phyloP scores from a whole-genome alignment of 31 red algal species.

The Endocladia muricata region DNA sequence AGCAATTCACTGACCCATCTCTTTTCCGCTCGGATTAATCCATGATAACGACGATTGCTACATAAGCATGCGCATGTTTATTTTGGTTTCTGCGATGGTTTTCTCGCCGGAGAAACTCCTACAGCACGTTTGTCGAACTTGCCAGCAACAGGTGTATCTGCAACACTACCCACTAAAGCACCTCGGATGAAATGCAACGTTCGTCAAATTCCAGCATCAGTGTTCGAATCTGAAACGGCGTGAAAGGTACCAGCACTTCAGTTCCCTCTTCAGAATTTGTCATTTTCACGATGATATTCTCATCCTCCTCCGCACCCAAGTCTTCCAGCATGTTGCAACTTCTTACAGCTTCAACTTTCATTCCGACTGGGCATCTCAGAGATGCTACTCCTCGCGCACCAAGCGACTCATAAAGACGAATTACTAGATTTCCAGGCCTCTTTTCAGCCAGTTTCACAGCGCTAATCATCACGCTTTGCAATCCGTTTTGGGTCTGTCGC shows the following conservation, averaged over 20 bases:
- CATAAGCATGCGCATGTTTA: too few species aligned
- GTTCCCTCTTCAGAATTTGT: conserved; percentile 5
- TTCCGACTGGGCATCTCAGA: background rate
- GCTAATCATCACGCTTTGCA: conserved; percentile 34
- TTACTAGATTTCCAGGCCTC: conserved; percentile 14
- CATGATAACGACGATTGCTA: too few species aligned
- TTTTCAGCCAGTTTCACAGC: conserved; percentile 39
- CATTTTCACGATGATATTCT: background rate
- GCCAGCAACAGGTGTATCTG: too few species aligned
- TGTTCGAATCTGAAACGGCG: conserved; percentile 19
- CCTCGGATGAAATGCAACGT: too few species aligned
- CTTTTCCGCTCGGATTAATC: too few species aligned
- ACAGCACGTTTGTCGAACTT: too few species aligned
- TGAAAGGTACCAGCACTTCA: background rate
- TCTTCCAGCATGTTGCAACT: conserved; percentile 49
- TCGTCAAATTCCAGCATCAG: conserved; percentile 1
- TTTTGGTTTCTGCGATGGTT: too few species aligned
- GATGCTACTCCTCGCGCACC: conserved; percentile 19
- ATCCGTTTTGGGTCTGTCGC: background rate
- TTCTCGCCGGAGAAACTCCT: too few species aligned
- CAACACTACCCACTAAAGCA: too few species aligned
- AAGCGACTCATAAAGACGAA: conserved; percentile 50
- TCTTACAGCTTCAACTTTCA: conserved; percentile 7
- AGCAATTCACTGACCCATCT: too few species aligned
- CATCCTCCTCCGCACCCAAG: background rate